phyloP scores from a whole-genome alignment of 306 rosid genomes.

The Quercus glauca region DNA sequence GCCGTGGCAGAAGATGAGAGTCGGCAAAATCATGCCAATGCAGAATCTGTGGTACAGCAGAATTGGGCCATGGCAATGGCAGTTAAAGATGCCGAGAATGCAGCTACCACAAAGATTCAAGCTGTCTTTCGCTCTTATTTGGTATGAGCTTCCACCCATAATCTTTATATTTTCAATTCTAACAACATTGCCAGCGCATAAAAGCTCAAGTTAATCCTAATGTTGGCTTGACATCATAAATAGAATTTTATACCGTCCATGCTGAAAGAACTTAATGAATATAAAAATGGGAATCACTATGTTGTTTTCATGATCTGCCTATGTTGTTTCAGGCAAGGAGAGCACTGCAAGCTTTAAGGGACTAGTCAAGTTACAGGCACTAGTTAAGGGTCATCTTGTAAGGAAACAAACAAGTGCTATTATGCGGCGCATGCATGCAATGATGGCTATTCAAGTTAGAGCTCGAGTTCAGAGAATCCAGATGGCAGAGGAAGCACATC shows the following conservation, averaged over 20 bases:
- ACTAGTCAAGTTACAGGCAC: slow-evolving; percentile 87
- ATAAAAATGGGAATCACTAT: too few species aligned
- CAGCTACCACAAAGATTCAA: slow-evolving; percentile 77
- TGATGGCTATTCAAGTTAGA: slow-evolving; percentile 85
- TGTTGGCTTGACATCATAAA: too few species aligned
- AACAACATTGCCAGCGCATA: too few species aligned
- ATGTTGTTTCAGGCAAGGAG: slow-evolving; percentile 66
- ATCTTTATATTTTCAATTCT: neutral
- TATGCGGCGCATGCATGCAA: slow-evolving; percentile 74
- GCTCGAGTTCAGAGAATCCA: slow-evolving; percentile 76
- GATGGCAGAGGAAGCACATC: slow-evolving; percentile 46
- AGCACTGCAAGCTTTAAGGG: slow-evolving; percentile 83
- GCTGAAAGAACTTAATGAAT: too few species aligned
- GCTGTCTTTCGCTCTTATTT: slow-evolving; percentile 67
- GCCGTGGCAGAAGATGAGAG: slow-evolving; percentile 17
- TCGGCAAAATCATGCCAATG: slow-evolving; percentile 13
- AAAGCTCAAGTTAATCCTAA: too few species aligned
- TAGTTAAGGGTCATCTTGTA: slow-evolving; percentile 83
- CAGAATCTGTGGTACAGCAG: slow-evolving; percentile 14
- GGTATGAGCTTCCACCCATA: slow-evolving; percentile 33
- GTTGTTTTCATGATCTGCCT: neutral
- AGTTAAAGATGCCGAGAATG: slow-evolving; percentile 16
- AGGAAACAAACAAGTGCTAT: slow-evolving; percentile 77
- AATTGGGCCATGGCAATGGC: slow-evolving; percentile 13
- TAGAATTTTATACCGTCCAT: too few species aligned